Base-by-base conservation (phyloP, 805 yeast genomes). In the Barnettozyma sucrosica region DNA sequence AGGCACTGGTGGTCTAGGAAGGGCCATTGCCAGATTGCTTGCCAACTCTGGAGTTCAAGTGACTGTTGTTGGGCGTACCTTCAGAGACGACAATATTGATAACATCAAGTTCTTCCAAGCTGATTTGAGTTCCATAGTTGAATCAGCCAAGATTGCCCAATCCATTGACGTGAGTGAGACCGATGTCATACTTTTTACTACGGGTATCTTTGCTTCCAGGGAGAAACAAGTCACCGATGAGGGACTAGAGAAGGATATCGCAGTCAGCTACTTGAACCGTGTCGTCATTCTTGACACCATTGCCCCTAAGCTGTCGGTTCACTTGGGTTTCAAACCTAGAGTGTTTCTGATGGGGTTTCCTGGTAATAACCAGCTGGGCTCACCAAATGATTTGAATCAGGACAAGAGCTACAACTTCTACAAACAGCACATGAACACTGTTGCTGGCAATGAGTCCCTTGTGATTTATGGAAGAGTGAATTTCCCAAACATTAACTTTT, bases 401-500 rank as follows among this genome's bases (percentile, higher is more conserved):
- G 70, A 66, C 13, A 48, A 54, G 19, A 46, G 44, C 1, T 70
- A 70, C 53, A 55, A 57, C 9, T 56, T 57, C 10, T 34, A 51
- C 30, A 46, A 43, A 7, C 63, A 71, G 3, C 75, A 70, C 48
- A 61, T 64, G 67, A 68, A 58, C 43, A 70, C 74, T 0, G 73
- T 70, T n/a, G 74, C 74, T 2, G 72, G 71, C 1, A 70, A 70
- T 47, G 75, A 70, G 50, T 58, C 68, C 1, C 48, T 70, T 21
- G 71, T 69, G 2, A 36, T 53, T 8, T 56, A 59, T 42, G 42
- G 52, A n/a, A 55, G 50, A 1, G 21, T 46, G 11, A 49, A 50
- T 23, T 61, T 56, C 43, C 55, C 61, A 1, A 48, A 56, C 16
- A 48, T 57, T n/a, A 48, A 59, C 36, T 46, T 65, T 32, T 69